phyloP scores from a whole-genome alignment of 768 basidiomycete species.

The Hericium rajendrae region DNA sequence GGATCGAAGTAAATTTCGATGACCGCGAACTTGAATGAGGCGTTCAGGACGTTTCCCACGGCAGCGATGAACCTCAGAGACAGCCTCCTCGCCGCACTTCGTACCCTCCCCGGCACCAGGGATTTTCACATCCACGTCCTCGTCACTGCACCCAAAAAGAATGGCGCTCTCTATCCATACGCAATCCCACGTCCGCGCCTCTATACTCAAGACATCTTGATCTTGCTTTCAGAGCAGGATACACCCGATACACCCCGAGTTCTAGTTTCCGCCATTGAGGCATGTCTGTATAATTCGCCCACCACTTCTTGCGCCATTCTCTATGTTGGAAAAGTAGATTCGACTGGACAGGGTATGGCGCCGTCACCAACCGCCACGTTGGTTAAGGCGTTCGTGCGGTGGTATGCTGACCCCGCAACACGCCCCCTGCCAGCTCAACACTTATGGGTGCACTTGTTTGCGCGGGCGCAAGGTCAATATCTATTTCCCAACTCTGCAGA shows the following conservation, averaged over 20 bases:
- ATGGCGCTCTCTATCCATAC: slow-evolving; percentile 65
- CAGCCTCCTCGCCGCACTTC: slow-evolving; percentile 46
- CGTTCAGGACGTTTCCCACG: neutral
- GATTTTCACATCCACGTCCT: slow-evolving; percentile 71
- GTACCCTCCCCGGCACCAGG: slow-evolving; percentile 52
- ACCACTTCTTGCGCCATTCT: slow-evolving; percentile 60
- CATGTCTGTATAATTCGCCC: slow-evolving; percentile 64
- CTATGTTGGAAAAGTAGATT: slow-evolving; percentile 92
- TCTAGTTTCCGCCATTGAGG: slow-evolving; percentile 75
- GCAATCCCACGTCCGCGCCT: slow-evolving; percentile 55
- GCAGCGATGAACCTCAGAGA: slow-evolving; percentile 44
- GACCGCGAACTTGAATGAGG: too few relatives aligned
- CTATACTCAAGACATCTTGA: slow-evolving; percentile 66
- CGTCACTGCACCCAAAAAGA: slow-evolving; percentile 56
- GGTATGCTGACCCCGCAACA: slow-evolving; percentile 53
- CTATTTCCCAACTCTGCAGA: slow-evolving; percentile 85
- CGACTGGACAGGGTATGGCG: slow-evolving; percentile 62
- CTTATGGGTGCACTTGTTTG: slow-evolving; percentile 83
- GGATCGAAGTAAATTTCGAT: too few relatives aligned
- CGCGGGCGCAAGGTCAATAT: slow-evolving; percentile 84
- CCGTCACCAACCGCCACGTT: slow-evolving; percentile 67
- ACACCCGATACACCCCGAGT: slow-evolving; percentile 40
- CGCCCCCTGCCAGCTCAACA: slow-evolving; percentile 47
- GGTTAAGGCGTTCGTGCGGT: slow-evolving; percentile 54
- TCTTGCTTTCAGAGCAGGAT: slow-evolving; percentile 62